A percentile compares a stretch with the other conserved stretches of the same genome.
These are phyloP conservation scores for Cutaneotrichosporon daszewskae DNA, from an alignment of 1,284 basidiomycete genomes.

Conservation along the genomic window DNA sequence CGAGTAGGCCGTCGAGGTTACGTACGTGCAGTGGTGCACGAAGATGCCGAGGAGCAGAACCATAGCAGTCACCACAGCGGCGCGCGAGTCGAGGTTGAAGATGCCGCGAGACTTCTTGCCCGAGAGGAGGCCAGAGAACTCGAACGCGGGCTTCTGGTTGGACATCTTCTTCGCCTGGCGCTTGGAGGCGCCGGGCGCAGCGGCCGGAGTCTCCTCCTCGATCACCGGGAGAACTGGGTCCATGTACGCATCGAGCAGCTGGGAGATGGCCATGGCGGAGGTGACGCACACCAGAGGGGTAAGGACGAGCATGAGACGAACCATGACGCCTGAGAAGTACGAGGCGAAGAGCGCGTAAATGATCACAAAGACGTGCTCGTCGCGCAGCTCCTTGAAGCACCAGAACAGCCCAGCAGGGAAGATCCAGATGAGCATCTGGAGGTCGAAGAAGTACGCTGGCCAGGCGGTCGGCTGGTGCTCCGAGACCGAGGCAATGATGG, in stretches of 20 bases:
- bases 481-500: constrained; percentile 98
- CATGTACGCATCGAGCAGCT: constrained; percentile 83
- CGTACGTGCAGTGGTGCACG: constrained; percentile 94
- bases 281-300: constrained; percentile 56
- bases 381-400: constrained; percentile 88
- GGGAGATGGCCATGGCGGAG: constrained; percentile 84
- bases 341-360: constrained; percentile 93
- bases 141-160: constrained; percentile 29
- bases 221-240: constrained; percentile 52
- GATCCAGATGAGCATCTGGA: constrained; percentile 93
- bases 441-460: constrained; percentile 99
- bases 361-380: constrained; percentile 98
- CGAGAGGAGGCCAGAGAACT: constrained; percentile 30
- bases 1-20: constrained; percentile 91
- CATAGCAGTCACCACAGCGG: constrained; percentile 71
- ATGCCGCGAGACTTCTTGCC: constrained; percentile 56
- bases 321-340: constrained; percentile 99
- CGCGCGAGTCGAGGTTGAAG: constrained; percentile 76
- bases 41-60: constrained; percentile 78
- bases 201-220: constrained; percentile 12
- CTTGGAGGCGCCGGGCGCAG: constrained; percentile 49
- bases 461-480: constrained; percentile 99
- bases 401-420: constrained; percentile 95
- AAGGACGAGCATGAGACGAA: constrained; percentile 57
- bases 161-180: constrained; percentile 58